Conservation (phyloP, 192 early-diverging fungal genomes). For the Mortierella claussenii region DNA sequence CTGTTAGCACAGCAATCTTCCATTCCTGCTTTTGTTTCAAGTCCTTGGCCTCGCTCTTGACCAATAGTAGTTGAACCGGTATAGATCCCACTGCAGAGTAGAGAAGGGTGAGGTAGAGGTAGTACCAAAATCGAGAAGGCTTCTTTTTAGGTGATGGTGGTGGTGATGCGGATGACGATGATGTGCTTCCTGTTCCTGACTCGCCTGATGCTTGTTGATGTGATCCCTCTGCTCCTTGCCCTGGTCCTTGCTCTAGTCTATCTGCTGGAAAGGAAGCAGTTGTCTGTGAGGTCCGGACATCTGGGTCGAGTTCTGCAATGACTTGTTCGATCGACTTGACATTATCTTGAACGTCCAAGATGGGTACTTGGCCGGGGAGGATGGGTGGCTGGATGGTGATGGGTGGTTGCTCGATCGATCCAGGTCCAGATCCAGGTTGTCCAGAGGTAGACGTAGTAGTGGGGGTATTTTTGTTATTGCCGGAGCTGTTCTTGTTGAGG, state of each 20-base stretch:
- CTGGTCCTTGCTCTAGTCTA: not conserved
- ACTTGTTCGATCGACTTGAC: constrained; percentile 39
- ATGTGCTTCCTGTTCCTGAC: constrained; percentile 7
- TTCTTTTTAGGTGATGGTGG: constrained; percentile 17
- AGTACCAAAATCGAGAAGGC: constrained; percentile 29
- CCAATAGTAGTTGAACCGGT: constrained; percentile 36
- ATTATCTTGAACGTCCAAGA: constrained; percentile 3
- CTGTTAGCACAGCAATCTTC: constrained; percentile 44
- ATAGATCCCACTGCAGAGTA: constrained; percentile 39
- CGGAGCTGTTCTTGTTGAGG: no score
- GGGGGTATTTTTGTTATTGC: no score
- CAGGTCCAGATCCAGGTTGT: not conserved
- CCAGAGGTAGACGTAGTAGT: not conserved
- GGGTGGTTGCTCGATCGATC: constrained; percentile 14
- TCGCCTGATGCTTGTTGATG: not conserved
- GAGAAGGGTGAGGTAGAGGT: constrained; percentile 24
- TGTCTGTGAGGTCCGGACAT: not conserved
- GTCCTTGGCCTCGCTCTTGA: constrained; percentile 41
- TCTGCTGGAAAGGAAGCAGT: not conserved
- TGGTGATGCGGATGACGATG: constrained; percentile 11
- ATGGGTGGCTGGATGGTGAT: constrained; percentile 10
- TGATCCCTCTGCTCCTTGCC: not conserved
- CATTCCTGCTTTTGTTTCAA: constrained; percentile 32
- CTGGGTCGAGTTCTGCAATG: constrained; percentile 25
- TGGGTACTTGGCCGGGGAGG: not conserved